Evolutionary conservation across 2,329 filamentous ascomycete species (phyloP).

Genomic region (Aspergillus ruber): DNA sequence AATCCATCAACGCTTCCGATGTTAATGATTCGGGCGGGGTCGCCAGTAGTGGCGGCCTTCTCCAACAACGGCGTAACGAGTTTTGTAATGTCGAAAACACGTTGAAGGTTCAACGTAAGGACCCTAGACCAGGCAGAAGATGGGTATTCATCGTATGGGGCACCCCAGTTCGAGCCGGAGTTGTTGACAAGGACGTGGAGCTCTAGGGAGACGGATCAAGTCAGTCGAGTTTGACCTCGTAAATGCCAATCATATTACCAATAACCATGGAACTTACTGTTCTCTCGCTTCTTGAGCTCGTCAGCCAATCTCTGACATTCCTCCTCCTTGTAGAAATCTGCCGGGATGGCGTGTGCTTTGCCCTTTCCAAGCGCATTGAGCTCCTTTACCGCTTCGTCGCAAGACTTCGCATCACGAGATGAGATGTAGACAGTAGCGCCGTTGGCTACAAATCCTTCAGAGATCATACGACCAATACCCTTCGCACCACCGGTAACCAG

Average conservation of each 20-base stretch:
- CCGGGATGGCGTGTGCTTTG: constrained; percentile 45
- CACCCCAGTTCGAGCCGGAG: constrained; percentile 50
- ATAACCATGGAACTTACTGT: constrained; percentile 43
- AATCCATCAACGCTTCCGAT: constrained; percentile 51
- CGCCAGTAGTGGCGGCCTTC: constrained; percentile 39
- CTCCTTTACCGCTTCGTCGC: constrained; percentile 41
- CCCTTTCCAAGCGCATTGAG: constrained; percentile 48
- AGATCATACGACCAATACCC: constrained; percentile 50
- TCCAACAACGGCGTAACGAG: constrained; percentile 44
- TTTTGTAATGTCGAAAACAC: constrained; percentile 44
- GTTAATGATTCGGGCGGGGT: constrained; percentile 47
- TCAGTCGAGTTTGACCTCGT: background rate
- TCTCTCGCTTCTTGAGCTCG: constrained; percentile 43
- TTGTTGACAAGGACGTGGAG: constrained; percentile 47
- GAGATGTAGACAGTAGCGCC: constrained; percentile 50
- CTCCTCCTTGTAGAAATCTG: constrained; percentile 48
- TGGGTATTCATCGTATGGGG: constrained; percentile 52
- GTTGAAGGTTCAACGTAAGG: constrained; percentile 50
- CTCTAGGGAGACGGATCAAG: constrained; percentile 24
- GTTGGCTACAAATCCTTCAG: constrained; percentile 48
- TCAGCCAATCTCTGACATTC: constrained; percentile 44
- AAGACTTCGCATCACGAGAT: constrained; percentile 47
- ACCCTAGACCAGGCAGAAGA: constrained; percentile 54
- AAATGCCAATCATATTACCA: constrained; percentile 46
- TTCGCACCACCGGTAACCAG: constrained; percentile 48